phyloP scores from a whole-genome alignment of 805 yeast genomes.

The Lachancea quebecensis region DNA sequence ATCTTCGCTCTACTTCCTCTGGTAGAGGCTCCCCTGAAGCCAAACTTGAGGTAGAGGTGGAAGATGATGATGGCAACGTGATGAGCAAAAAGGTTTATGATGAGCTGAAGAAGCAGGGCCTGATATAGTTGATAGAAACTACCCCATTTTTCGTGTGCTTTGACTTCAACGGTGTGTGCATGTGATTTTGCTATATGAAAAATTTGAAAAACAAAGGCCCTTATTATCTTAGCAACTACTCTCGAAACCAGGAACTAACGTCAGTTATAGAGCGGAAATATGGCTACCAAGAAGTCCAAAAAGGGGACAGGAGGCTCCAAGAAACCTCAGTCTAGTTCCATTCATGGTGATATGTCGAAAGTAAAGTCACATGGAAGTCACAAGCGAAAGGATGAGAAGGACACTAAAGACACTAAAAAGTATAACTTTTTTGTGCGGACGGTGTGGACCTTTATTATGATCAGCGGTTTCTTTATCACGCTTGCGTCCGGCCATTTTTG shows the following conservation, averaged over 20 bases:
- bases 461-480: conserved; percentile 58
- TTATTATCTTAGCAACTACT: background rate
- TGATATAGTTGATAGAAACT: conserved; percentile 37
- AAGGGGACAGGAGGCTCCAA: conserved; percentile 1
- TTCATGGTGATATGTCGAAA: background rate
- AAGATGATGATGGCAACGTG: conserved; percentile 89
- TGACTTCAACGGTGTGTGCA: background rate
- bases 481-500: conserved; percentile 81
- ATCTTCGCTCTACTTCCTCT: conserved; percentile 27
- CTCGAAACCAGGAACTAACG: background rate
- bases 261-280: background rate
- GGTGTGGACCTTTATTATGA: conserved; percentile 91
- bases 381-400: background rate
- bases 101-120: conserved; percentile 83
- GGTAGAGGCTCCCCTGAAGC: conserved; percentile 1
- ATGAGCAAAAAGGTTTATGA: conserved; percentile 77
- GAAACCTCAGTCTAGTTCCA: background rate
- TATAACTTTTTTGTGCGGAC: conserved; percentile 69
- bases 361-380: background rate
- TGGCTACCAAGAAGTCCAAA: conserved; percentile 8
- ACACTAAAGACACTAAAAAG: conserved; percentile 12
- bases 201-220: conserved; percentile 1
- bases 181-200: conserved; percentile 1
- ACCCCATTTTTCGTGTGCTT: background rate
- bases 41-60: conserved; percentile 63